A percentile compares a stretch with the other conserved stretches of the same genome.
Conservation (phyloP, 2,329 filamentous ascomycete genomes). For the Hypoxylon sp. region DNA sequence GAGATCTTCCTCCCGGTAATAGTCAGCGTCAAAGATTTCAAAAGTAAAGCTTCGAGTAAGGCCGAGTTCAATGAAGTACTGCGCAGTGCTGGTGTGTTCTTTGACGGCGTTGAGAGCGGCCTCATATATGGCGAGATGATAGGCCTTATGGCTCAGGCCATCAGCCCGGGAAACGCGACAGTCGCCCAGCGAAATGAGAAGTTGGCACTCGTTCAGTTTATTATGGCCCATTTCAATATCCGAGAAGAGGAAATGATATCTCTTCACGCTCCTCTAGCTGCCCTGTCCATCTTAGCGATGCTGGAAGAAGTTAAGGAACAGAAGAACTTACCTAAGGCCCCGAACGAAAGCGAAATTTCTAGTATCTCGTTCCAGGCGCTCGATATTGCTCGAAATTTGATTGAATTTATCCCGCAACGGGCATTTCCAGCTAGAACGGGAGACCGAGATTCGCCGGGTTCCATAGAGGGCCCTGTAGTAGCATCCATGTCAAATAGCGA, state of each 20-base stretch:
- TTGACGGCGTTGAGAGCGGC: slow-evolving; percentile 95
- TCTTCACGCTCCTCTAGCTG: slow-evolving; percentile 82
- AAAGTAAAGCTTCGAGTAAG: slow-evolving; percentile 73
- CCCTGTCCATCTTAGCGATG: slow-evolving; percentile 74
- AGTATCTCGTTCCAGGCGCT: slow-evolving; percentile 54
- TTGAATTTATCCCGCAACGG: slow-evolving; percentile 74
- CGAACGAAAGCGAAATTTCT: slow-evolving; percentile 43
- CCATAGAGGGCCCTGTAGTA: slow-evolving; percentile 49
- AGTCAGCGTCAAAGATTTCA: slow-evolving; percentile 81
- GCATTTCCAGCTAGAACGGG: slow-evolving; percentile 63
- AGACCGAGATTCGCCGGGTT: slow-evolving; percentile 43
- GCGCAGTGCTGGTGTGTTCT: slow-evolving; percentile 93
- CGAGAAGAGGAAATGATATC: slow-evolving; percentile 96
- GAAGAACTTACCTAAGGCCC: slow-evolving; percentile 40
- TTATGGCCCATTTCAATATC: slow-evolving; percentile 90
- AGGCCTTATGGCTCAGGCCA: slow-evolving; percentile 73
- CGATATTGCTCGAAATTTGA: slow-evolving; percentile 67
- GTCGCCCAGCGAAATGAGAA: slow-evolving; percentile 69
- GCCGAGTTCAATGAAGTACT: slow-evolving; percentile 86
- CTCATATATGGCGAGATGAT: slow-evolving; percentile 90
- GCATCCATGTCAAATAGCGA: slow-evolving; percentile 61
- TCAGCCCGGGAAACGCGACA: slow-evolving; percentile 61
- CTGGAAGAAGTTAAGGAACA: slow-evolving; percentile 66
- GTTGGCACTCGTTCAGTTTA: slow-evolving; percentile 82
- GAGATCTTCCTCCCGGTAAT: slow-evolving; percentile 90